These are phyloP conservation scores for Mucor piriformis DNA, from an alignment of 371 early-diverging fungal species.

Conservation along the genomic window DNA sequence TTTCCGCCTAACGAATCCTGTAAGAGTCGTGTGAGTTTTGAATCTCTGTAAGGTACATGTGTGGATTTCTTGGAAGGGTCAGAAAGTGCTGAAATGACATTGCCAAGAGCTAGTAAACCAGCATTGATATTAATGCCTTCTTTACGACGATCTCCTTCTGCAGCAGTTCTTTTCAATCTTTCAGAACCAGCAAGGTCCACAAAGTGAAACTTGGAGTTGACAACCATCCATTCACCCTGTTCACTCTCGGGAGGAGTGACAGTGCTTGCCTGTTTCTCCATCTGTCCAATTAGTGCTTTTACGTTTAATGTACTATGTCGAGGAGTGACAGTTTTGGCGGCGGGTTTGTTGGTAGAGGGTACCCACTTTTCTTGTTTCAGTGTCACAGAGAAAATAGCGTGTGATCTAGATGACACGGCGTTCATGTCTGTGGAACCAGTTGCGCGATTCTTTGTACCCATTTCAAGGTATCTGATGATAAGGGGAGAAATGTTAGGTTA, in stretches of 20 bases:
- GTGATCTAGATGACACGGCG: slow-evolving; percentile 92
- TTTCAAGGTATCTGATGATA: slow-evolving; percentile 61
- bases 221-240: slow-evolving; percentile 48
- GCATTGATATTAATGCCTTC: slow-evolving; percentile 99
- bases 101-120: slow-evolving; percentile 98
- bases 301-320: slow-evolving; percentile 43
- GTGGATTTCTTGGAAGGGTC: slow-evolving; percentile 67
- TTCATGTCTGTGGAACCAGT: slow-evolving; percentile 98
- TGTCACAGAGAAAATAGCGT: slow-evolving; percentile 96
- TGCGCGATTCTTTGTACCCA: slow-evolving; percentile 85
- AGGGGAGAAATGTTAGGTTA: slow-evolving; percentile 5
- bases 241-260: slow-evolving; percentile 22
- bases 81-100: slow-evolving; percentile 95
- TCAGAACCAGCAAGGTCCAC: slow-evolving; percentile 99
- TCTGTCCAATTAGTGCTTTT: slow-evolving; percentile 39
- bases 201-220: slow-evolving; percentile 93
- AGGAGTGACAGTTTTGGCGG: neutral
- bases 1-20: slow-evolving; percentile 97
- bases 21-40: slow-evolving; percentile 96
- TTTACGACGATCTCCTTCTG: slow-evolving; percentile 92
- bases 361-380: slow-evolving; percentile 74
- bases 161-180: slow-evolving; percentile 93
- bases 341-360: slow-evolving; percentile 13
- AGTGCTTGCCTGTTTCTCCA: slow-evolving; percentile 29
- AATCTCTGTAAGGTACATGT: slow-evolving; percentile 96